Percentiles rank a stretch among this genome's conserved stretches.
These are phyloP conservation scores for Discostella stelligeroides DNA, from an alignment of 108 stramenopile species.

Conservation along the genomic window DNA sequence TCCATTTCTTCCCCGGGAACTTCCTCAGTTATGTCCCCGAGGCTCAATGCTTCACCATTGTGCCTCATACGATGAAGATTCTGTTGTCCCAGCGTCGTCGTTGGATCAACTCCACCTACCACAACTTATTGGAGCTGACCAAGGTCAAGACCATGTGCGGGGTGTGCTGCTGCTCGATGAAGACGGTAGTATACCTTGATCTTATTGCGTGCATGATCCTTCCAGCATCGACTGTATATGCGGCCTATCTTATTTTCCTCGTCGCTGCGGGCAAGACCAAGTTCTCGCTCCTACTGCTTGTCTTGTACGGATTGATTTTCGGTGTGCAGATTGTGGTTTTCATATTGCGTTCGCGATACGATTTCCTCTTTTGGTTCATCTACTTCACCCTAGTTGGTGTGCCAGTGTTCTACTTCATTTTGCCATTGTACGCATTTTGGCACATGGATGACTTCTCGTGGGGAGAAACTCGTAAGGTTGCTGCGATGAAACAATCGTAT, in stretches of 20 bases:
- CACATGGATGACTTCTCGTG: conserved; percentile 73
- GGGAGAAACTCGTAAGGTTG: conserved; percentile 66
- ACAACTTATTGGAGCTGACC: conserved; percentile 62
- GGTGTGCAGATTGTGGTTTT: conserved; percentile 57
- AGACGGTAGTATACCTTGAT: conserved; percentile 58
- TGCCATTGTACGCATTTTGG: conserved; percentile 62
- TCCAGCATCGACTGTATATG: conserved; percentile 58
- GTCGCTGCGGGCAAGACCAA: conserved; percentile 43
- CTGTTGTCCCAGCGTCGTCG: conserved; percentile 61
- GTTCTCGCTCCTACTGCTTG: conserved; percentile 50
- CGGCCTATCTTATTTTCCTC: conserved; percentile 50
- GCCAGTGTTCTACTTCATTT: conserved; percentile 64
- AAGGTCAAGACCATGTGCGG: conserved; percentile 72
- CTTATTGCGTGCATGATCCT: conserved; percentile 62
- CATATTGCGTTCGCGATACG: conserved; percentile 52
- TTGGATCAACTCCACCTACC: conserved; percentile 68
- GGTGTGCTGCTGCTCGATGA: conserved; percentile 63
- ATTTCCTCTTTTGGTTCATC: conserved; percentile 61
- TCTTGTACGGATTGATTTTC: conserved; percentile 51
- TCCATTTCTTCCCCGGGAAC: conserved; percentile 56
- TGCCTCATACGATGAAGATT: conserved; percentile 54
- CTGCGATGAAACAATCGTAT: conserved; percentile 44
- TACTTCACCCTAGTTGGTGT: conserved; percentile 53
- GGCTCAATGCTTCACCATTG: conserved; percentile 62
- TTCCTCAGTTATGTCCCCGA: conserved; percentile 58